phyloP scores from a whole-genome alignment of 2,329 filamentous ascomycete species.

The Capronia coronata region DNA sequence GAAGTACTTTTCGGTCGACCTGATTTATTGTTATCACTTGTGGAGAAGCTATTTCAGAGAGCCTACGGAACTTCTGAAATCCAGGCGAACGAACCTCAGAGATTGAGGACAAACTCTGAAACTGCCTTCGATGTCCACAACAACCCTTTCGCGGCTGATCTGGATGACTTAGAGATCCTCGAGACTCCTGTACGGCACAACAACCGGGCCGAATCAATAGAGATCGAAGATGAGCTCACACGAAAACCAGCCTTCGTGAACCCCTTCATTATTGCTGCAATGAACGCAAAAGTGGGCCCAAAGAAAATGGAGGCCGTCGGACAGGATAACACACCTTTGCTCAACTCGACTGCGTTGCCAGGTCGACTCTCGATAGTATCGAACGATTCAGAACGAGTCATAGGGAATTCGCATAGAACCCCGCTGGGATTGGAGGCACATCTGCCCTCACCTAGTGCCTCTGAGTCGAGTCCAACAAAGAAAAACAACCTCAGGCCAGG shows the following conservation, averaged over 20 bases:
- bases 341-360: not conserved
- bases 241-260: constrained; percentile 23
- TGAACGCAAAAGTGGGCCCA: constrained; percentile 27
- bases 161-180: constrained; percentile 1
- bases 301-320: constrained; percentile 8
- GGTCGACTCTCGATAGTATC: not conserved
- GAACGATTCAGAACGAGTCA: not conserved
- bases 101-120: not conserved
- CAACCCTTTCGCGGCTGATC: constrained; percentile 3
- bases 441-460: constrained; percentile 12
- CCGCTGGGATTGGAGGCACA: not conserved
- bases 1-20: constrained; percentile 53
- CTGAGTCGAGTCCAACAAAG: not conserved
- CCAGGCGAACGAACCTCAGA: not conserved
- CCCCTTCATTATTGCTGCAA: constrained; percentile 36
- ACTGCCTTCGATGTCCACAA: not conserved
- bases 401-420: not conserved
- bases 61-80: constrained; percentile 28
- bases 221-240: not conserved
- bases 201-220: not conserved
- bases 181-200: not conserved
- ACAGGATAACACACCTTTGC: not conserved
- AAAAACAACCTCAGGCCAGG: constrained; percentile 23
- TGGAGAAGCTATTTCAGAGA: constrained; percentile 42
- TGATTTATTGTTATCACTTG: constrained; percentile 37